A percentile compares a stretch with the other conserved stretches of the same genome.
Evolutionary conservation across 352 stramenopile species (phyloP).

Genomic region (Pythium scleroteichum): DNA sequence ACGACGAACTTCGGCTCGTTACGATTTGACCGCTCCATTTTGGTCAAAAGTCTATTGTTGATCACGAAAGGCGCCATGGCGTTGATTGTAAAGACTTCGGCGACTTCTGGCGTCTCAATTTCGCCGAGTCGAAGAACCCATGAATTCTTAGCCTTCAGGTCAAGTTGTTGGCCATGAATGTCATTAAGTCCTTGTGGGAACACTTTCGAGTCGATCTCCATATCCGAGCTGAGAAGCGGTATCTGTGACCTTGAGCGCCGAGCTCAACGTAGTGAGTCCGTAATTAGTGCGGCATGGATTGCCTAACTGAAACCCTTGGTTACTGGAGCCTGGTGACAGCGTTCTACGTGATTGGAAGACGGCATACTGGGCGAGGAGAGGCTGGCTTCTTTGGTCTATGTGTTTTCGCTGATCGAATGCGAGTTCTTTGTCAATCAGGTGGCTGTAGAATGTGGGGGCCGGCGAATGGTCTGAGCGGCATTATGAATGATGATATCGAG

Average conservation of each 20-base stretch:
- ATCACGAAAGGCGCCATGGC: constrained; percentile 96
- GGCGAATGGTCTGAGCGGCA: constrained; percentile 95
- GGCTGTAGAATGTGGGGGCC: constrained; percentile 93
- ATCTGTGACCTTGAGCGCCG: constrained; percentile 80
- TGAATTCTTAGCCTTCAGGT: constrained; percentile 92
- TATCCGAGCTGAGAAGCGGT: constrained; percentile 63
- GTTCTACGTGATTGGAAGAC: neutral
- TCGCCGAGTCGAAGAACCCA: constrained; percentile 95
- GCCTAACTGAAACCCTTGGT: no score
- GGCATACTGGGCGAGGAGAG: constrained; percentile 58
- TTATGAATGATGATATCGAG: constrained; percentile 98
- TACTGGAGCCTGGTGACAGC: no score
- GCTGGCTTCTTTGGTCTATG: constrained; percentile 18
- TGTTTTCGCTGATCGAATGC: constrained; percentile 26
- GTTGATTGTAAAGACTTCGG: constrained; percentile 93
- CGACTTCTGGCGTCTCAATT: constrained; percentile 83
- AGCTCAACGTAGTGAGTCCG: constrained; percentile 27
- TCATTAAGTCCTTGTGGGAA: constrained; percentile 82
- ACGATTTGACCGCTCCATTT: constrained; percentile 70
- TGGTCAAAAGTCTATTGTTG: constrained; percentile 90
- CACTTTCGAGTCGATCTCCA: constrained; percentile 34
- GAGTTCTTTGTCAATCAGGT: constrained; percentile 75
- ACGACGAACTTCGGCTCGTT: constrained; percentile 64
- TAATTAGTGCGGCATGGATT: neutral
- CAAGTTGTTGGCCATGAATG: constrained; percentile 95